Evolutionary conservation across 2,329 filamentous ascomycete genomes (phyloP), one percentile per base, ranked within the genome.

Genomic region (Stemphylium vesicarium): DNA sequence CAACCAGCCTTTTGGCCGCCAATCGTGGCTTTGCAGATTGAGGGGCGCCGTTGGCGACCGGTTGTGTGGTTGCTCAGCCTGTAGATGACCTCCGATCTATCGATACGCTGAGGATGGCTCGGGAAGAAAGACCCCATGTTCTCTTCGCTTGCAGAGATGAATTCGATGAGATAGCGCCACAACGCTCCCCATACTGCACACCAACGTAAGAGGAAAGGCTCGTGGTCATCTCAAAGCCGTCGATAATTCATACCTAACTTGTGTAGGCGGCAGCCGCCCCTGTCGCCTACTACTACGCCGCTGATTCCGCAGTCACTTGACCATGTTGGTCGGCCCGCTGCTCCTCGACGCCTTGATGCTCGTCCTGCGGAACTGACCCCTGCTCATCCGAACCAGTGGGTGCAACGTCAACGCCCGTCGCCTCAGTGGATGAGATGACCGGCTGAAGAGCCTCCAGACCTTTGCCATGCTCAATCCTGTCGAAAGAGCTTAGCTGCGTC

Each of bases 391-490:
- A 60, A 59, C 60, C 60, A 58, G 62, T 70, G 64, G 67, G 60
- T 62, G 65, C 70, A 62, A 62, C 69, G 53, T 71, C 66, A 59
- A 71, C 69, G 55, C 65, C 69, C 57, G 66, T 66, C 62, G 69
- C 70, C 57, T 73, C 70, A 66, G 61, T 66, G 54, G 64, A 66
- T 56, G 66, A 66, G 53, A 59, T 60, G 52, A 59, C 73, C 70
- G 74, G 71, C 68, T 75, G 73, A 68, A 81, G 55, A 84, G 77
- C 55, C 77, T 84, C 79, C 56, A 87, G 72, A 60, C 91, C 90
- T 70, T 89, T 90, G 36, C 90, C 88, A 65, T 70, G 64, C 50
- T 96, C 92, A 42, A 96, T 90, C 74, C 89, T 91, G 75, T 98
- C 93, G 73, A 98, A 95, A 16, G 87, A 79, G 39, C 86, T 84